phyloP scores from a whole-genome alignment of 257 asterid genomes.

The Vinca minor region DNA sequence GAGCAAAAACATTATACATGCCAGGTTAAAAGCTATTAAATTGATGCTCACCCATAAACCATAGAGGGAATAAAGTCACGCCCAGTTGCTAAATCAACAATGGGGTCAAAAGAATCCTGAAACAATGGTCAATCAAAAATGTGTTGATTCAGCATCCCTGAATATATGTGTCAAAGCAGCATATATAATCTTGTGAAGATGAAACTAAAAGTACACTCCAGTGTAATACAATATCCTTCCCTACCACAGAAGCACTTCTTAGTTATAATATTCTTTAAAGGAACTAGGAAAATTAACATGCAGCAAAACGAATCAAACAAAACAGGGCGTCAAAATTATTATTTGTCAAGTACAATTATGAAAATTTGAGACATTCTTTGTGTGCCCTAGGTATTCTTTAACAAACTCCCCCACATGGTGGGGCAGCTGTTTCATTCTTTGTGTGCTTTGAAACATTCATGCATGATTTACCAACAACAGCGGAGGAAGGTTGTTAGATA shows the following conservation, averaged over 20 bases:
- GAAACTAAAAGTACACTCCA: not conserved
- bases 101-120: conserved; percentile 92
- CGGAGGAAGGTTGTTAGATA: not conserved
- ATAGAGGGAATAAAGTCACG: conserved; percentile 94
- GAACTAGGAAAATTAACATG: not conserved
- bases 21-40: conserved; percentile 8
- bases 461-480: not conserved
- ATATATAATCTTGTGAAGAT: not conserved
- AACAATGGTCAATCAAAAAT: conserved; percentile 26
- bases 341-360: not conserved
- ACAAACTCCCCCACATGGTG: not conserved
- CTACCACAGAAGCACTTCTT: too few species aligned
- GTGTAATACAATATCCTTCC: too few species aligned
- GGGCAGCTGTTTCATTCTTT: not conserved
- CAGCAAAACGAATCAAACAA: not conserved
- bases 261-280: not conserved
- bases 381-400: not conserved
- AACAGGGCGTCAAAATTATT: not conserved
- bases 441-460: not conserved
- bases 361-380: not conserved
- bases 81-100: conserved; percentile 88
- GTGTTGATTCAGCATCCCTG: conserved; percentile 10
- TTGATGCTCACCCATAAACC: conserved; percentile 76
- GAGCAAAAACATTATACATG: conserved; percentile 1
- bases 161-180: too few species aligned